Percentiles rank a stretch among this genome's conserved stretches.
These are phyloP conservation scores for Trichomonas tenax DNA, from an alignment of 208 protist genomes.

Conservation along the genomic window DNA sequence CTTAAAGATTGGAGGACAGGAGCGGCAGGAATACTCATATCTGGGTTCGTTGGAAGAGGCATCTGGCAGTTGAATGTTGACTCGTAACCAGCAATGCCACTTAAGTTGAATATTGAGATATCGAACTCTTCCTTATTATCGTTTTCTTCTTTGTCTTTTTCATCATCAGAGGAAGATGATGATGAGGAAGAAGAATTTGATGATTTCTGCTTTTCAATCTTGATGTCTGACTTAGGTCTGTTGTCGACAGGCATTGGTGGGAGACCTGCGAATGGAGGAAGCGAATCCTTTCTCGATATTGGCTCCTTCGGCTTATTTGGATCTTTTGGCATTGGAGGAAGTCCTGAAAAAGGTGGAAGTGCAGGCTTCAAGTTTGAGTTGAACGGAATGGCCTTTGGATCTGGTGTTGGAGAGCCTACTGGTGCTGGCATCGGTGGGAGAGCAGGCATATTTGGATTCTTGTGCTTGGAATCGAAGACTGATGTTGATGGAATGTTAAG, in stretches of 20 bases:
- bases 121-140: neutral
- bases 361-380: neutral
- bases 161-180: no score
- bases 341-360: neutral
- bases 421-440: neutral
- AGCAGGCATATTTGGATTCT: neutral
- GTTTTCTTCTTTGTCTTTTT: neutral
- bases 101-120: neutral
- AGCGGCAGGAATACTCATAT: neutral
- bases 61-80: neutral
- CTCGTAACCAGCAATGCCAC: neutral
- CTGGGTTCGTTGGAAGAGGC: neutral
- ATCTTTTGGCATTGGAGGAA: neutral
- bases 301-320: neutral
- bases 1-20: neutral
- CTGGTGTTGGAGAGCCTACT: neutral
- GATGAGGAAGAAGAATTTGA: no score
- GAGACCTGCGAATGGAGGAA: neutral
- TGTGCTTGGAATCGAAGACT: neutral
- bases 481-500: neutral
- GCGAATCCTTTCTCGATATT: neutral
- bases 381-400: neutral
- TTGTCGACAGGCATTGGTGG: neutral
- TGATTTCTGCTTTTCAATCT: neutral
- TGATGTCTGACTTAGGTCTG: neutral